A percentile compares a stretch with the other conserved stretches of the same genome.
phyloP scores from a whole-genome alignment of 805 yeast genomes.

The Saturnispora mendoncae region DNA sequence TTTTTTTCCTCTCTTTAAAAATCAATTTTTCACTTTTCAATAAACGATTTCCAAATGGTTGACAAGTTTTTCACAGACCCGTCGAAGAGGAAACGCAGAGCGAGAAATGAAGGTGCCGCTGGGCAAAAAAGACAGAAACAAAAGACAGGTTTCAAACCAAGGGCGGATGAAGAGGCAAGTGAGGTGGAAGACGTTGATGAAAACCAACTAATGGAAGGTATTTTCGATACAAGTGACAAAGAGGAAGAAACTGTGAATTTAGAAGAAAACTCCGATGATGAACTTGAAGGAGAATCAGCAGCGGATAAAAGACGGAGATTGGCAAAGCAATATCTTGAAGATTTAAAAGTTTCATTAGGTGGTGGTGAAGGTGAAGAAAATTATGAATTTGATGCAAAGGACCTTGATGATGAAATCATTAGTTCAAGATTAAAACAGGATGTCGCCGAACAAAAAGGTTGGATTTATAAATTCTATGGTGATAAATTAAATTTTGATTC shows the following conservation, averaged over 20 bases:
- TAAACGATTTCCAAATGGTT: conserved; percentile 30
- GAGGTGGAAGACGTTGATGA: conserved; percentile 28
- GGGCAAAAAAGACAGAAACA: conserved; percentile 25
- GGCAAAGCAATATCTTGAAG: conserved; percentile 86
- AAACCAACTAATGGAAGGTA: conserved; percentile 28
- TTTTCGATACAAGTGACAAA: conserved; percentile 23
- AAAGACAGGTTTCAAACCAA: conserved; percentile 27
- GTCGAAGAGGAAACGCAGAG: conserved; percentile 33
- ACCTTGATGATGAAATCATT: conserved; percentile 79
- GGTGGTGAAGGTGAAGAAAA: conserved; percentile 16
- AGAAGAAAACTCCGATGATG: conserved; percentile 51
- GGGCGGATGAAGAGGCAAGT: conserved; percentile 32
- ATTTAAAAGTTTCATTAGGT: conserved; percentile 48
- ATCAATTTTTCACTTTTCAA: not conserved
- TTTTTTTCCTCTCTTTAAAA: not conserved
- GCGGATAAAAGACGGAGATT: conserved; percentile 91
- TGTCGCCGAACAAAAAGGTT: conserved; percentile 85
- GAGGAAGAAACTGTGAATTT: conserved; percentile 22
- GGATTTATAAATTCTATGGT: conserved; percentile 61
- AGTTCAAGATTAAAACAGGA: conserved; percentile 75
- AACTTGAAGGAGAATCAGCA: conserved; percentile 71
- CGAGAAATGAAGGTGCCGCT: not conserved
- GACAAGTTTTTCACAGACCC: conserved; percentile 62
- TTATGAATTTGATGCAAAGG: conserved; percentile 77
- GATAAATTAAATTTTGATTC: conserved; percentile 38